These are phyloP conservation scores for Coelastrella sp. DNA, from an alignment of 139 green algal species.

Conservation along the genomic window DNA sequence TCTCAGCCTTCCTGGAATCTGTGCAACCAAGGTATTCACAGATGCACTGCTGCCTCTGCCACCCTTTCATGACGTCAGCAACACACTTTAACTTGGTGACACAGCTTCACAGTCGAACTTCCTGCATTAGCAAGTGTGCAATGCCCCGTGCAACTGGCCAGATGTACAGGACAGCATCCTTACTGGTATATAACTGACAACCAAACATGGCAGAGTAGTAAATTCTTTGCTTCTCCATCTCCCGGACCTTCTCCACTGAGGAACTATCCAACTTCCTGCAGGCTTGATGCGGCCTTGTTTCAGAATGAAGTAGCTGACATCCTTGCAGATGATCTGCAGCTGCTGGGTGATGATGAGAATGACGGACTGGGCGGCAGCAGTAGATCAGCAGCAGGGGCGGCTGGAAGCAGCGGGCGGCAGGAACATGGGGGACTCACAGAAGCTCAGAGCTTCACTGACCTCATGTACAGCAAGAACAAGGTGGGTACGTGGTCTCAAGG, in stretches of 20 bases:
- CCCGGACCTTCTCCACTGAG: no score
- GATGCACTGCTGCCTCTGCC: no score
- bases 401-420: constrained; percentile 18
- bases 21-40: constrained; percentile 24
- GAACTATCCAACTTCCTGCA: constrained; percentile 35
- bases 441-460: constrained; percentile 77
- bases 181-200: no score
- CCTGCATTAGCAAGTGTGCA: no score
- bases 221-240: no score
- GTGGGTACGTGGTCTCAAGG: no score
- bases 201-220: background rate
- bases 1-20: constrained; percentile 18
- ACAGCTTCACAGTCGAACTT: no score
- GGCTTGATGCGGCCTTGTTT: constrained; percentile 70
- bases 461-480: constrained; percentile 85
- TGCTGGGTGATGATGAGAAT: constrained; percentile 80
- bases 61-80: no score
- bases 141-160: no score
- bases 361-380: constrained; percentile 25
- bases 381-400: background rate
- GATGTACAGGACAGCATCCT: no score
- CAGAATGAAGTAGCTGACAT: constrained; percentile 86
- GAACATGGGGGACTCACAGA: constrained; percentile 52
- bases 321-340: constrained; percentile 80
- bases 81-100: background rate